Evolutionary conservation across 208 protist species (phyloP).

Genomic region (Leptomonas pyrrhocoris): DNA sequence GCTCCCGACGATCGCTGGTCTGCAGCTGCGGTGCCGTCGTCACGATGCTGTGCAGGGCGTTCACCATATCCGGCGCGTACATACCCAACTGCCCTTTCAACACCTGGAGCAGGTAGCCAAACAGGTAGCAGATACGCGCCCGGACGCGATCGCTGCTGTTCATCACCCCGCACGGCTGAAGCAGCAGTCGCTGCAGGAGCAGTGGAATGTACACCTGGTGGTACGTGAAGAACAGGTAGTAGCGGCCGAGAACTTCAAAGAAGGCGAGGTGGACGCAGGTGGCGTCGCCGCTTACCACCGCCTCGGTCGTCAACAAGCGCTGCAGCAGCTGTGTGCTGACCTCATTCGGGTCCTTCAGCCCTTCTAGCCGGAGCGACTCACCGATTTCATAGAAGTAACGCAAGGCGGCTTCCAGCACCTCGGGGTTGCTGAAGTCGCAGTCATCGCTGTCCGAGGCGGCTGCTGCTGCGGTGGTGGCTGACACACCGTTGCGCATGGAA

Average conservation of each 20-base stretch:
- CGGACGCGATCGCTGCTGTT: conserved; percentile 63
- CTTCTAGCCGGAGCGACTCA: conserved; percentile 62
- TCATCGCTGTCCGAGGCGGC: conserved; percentile 11
- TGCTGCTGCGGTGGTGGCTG: background rate
- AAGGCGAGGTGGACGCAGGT: conserved; percentile 71
- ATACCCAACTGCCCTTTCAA: conserved; percentile 42
- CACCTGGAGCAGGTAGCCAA: conserved; percentile 66
- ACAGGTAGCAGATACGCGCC: conserved; percentile 71
- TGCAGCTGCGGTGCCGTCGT: conserved; percentile 39
- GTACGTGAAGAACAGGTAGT: conserved; percentile 70
- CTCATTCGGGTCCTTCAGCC: conserved; percentile 39
- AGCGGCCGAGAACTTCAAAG: conserved; percentile 81
- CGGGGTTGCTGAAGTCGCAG: conserved; percentile 38
- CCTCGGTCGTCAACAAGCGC: conserved; percentile 51
- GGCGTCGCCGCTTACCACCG: conserved; percentile 30
- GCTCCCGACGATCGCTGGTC: conserved; percentile 56
- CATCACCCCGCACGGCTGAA: conserved; percentile 66
- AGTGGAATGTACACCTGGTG: conserved; percentile 56
- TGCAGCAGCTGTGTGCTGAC: conserved; percentile 53
- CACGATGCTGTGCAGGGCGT: conserved; percentile 62
- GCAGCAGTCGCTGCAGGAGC: conserved; percentile 70
- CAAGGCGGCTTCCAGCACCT: conserved; percentile 67
- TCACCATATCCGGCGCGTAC: conserved; percentile 65
- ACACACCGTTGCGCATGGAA: background rate
- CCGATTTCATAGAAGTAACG: conserved; percentile 82